Evolutionary conservation across 2,329 filamentous ascomycete genomes (phyloP).

Genomic region (Keithomyces neogunnii): DNA sequence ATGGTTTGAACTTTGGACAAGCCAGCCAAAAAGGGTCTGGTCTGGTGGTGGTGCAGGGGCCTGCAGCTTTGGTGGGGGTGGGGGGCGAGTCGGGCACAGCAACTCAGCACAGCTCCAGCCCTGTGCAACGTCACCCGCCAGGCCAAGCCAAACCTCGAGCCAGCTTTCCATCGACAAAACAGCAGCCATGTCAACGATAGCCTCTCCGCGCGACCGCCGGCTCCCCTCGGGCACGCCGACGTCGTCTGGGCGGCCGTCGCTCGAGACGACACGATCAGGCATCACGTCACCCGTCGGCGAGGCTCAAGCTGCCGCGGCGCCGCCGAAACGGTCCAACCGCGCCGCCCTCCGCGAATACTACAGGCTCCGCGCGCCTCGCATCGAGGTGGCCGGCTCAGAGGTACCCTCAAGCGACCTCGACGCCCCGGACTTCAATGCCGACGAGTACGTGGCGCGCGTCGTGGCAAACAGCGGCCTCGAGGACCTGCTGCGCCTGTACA

Average conservation of each 20-base stretch:
- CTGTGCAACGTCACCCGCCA: background rate
- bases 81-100: background rate
- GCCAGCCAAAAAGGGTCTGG: no score
- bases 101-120: background rate
- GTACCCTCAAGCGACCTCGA: conserved; percentile 67
- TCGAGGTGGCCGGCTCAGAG: conserved; percentile 42
- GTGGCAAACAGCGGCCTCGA: conserved; percentile 56
- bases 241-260: conserved; percentile 66
- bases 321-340: conserved; percentile 57
- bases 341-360: conserved; percentile 91
- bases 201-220: conserved; percentile 53
- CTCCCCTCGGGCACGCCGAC: conserved; percentile 54
- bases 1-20: no score
- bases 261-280: conserved; percentile 56
- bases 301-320: conserved; percentile 26
- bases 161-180: no score
- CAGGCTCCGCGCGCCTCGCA: conserved; percentile 52
- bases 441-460: conserved; percentile 55
- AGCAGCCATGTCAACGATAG: conserved; percentile 53
- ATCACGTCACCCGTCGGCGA: conserved; percentile 40
- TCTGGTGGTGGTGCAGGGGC: no score
- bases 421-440: conserved; percentile 59
- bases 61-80: no score
- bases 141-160: no score
- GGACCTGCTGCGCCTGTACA: conserved; percentile 62